Conservation (phyloP, 768 basidiomycete genomes). For the Tubosaeta sp. region DNA sequence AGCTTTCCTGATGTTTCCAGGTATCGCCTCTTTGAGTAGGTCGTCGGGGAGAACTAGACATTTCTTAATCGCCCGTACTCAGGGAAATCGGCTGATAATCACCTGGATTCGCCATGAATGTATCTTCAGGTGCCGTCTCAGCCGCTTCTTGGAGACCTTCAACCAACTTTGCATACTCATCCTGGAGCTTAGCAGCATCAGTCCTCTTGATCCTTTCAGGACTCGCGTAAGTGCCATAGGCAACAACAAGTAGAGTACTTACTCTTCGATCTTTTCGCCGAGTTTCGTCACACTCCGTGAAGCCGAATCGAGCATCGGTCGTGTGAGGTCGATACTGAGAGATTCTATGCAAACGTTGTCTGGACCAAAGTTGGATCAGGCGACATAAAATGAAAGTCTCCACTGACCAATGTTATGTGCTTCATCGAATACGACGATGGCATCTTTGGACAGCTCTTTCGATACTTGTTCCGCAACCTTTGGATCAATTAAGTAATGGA, state of each 20-base stretch:
- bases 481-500: constrained; percentile 97
- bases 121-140: constrained; percentile 63
- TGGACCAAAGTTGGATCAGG: constrained; percentile 21
- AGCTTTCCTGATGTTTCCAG: constrained; percentile 97
- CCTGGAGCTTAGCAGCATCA: constrained; percentile 90
- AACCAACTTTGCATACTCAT: constrained; percentile 94
- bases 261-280: constrained; percentile 94
- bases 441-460: constrained; percentile 94
- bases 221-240: constrained; percentile 7
- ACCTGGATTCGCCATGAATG: constrained; percentile 89
- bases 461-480: constrained; percentile 99
- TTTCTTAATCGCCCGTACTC: neutral
- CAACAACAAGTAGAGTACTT: constrained; percentile 25
- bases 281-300: constrained; percentile 81
- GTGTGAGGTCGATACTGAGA: constrained; percentile 91
- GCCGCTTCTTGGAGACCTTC: constrained; percentile 83
- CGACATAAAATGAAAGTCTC: neutral
- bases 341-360: constrained; percentile 99
- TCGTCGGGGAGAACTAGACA: constrained; percentile 87
- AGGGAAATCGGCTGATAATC: constrained; percentile 12
- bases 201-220: constrained; percentile 79
- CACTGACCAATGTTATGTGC: constrained; percentile 94
- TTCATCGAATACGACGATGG: constrained; percentile 98
- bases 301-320: constrained; percentile 97
- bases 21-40: constrained; percentile 90